Base-by-base conservation (phyloP, 2,329 filamentous ascomycete species). In the Penicillium sp. region DNA sequence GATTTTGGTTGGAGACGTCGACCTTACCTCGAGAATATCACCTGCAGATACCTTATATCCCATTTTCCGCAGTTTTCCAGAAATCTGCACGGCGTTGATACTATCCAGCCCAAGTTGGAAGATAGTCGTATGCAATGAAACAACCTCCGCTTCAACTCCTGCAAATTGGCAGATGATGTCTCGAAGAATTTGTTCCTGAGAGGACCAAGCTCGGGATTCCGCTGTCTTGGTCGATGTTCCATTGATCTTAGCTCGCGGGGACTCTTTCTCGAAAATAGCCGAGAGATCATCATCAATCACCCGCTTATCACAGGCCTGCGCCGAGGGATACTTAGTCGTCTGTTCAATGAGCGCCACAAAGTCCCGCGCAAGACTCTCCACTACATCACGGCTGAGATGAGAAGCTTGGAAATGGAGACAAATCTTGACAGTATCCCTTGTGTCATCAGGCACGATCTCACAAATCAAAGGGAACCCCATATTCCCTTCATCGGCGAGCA, bases 41-140 rank as follows among this genome's bases (percentile, higher is more conserved):
- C 87, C 84, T 0, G 90, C 87, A 1, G 87, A 86, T 0, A 93
- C 76, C 1, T 74, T 70, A 42, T 87, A 79, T 0, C 87, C 87
- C 19, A 82, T 70, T 42, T 82, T 84, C 19, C 89, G 86, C 16
- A 97, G 79, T 28, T 83, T 78, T 1, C 86, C 83, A 0, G 92
- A 91, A 10, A 97, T 81, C 70, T 97, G 93, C 16, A 86, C 83
- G 0, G 92, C 91, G 62, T 90, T 93, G 70, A 98, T 95, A 72
- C 93, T 97, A 75, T 97, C 93, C 3, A 97, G 80, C 0, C 94
- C 94, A n/a, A 97, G 84, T 60, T 90, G 87, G 69, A 94, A 96
- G 52, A 98, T 92, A 0, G 91, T 92, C 0, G 87, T 92, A 10
- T 83, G 72, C 13, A 81, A 82, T 3, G 73, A 69, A 51, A 97